These are phyloP conservation scores for Termitomyces heimii DNA, from an alignment of 768 basidiomycete species.

Conservation along the genomic window DNA sequence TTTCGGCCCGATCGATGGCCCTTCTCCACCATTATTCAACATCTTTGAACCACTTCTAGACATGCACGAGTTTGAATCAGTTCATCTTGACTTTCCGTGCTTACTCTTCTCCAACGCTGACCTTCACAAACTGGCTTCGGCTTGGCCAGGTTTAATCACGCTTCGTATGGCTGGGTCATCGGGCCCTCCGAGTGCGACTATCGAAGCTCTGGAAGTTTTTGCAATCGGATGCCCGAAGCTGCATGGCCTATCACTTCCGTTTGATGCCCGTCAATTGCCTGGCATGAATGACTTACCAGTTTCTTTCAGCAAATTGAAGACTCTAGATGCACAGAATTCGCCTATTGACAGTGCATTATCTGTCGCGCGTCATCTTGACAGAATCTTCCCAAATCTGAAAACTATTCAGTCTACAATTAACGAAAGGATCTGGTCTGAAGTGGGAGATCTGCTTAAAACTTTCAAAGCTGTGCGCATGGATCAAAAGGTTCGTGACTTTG, in stretches of 20 bases:
- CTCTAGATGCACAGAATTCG: constrained; percentile 2
- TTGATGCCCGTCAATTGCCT: constrained; percentile 1
- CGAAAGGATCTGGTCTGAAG: not conserved
- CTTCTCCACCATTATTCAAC: not conserved
- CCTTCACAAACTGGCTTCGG: not conserved
- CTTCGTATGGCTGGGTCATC: not conserved
- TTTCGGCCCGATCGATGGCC: not conserved
- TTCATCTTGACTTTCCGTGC: constrained; percentile 3
- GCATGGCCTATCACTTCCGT: constrained; percentile 3
- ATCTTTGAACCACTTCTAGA: constrained; percentile 6
- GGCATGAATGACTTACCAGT: not conserved
- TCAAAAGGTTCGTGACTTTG: not conserved
- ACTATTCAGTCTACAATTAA: not conserved
- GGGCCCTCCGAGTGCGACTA: constrained; percentile 3
- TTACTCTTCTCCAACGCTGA: constrained; percentile 1
- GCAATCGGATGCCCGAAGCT: constrained; percentile 1
- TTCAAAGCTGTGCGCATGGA: not conserved
- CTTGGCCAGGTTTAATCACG: not conserved
- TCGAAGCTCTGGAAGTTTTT: not conserved
- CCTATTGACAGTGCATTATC: not conserved
- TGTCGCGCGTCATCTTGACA: constrained; percentile 5
- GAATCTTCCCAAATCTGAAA: constrained; percentile 1
- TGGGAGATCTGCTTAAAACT: not conserved
- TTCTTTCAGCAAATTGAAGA: constrained; percentile 1
- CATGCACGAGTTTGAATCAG: constrained; percentile 1